Percentiles rank a stretch among this genome's conserved stretches.
Evolutionary conservation across 208 protist genomes (phyloP).

Genomic region (Wallacemonas sp.): DNA sequence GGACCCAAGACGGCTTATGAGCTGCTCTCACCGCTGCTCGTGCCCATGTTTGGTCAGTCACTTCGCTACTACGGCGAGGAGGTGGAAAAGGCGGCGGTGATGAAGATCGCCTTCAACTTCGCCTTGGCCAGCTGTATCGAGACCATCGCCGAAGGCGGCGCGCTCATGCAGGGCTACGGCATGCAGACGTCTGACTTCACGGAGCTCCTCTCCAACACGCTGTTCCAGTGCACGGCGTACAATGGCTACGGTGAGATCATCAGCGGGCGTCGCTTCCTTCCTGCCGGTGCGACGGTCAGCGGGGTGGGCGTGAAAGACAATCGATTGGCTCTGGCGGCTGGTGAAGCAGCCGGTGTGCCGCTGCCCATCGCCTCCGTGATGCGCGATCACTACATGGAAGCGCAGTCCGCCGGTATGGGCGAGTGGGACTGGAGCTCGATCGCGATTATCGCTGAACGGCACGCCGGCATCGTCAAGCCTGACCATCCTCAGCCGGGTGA

Average conservation of each 20-base stretch:
- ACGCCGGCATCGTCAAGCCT: slow-evolving; percentile 19
- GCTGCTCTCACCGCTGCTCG: slow-evolving; percentile 20
- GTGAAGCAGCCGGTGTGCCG: slow-evolving; percentile 19
- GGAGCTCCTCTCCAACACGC: slow-evolving; percentile 12
- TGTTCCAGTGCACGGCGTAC: slow-evolving; percentile 32
- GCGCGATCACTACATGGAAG: slow-evolving; percentile 22
- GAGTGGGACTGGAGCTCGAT: slow-evolving; percentile 33
- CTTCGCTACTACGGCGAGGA: slow-evolving; percentile 27
- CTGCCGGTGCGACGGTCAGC: slow-evolving; percentile 20
- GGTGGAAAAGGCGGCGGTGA: slow-evolving; percentile 19
- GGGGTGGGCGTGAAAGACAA: slow-evolving; percentile 32
- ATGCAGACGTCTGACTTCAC: slow-evolving; percentile 20
- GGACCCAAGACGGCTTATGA: not conserved
- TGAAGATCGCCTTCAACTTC: slow-evolving; percentile 46
- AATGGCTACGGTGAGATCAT: slow-evolving; percentile 25
- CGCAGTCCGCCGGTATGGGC: slow-evolving; percentile 25
- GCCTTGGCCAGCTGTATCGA: slow-evolving; percentile 22
- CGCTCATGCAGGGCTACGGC: slow-evolving; percentile 30
- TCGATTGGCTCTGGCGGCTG: slow-evolving; percentile 20
- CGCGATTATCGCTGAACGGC: slow-evolving; percentile 27
- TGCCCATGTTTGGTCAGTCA: slow-evolving; percentile 18
- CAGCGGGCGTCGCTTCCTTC: slow-evolving; percentile 10
- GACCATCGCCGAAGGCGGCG: slow-evolving; percentile 17
- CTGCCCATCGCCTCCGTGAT: slow-evolving; percentile 24
- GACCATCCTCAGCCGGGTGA: not conserved